phyloP scores from a whole-genome alignment of 2,329 filamentous ascomycete species.

The Monosporascus sp. region DNA sequence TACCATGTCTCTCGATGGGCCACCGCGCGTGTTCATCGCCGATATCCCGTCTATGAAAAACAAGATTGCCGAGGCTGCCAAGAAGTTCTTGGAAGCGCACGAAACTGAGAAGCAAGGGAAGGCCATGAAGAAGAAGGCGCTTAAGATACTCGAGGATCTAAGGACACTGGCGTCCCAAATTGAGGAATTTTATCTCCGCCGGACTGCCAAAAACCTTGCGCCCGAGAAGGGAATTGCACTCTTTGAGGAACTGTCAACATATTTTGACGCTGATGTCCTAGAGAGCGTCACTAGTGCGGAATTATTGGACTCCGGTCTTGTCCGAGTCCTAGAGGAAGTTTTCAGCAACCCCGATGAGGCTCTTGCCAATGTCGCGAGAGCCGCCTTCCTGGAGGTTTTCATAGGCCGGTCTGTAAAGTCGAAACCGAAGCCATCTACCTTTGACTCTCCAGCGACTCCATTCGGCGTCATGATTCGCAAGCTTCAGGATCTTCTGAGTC shows the following conservation, averaged over 20 bases:
- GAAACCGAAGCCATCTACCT: conserved; percentile 58
- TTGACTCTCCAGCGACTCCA: conserved; percentile 69
- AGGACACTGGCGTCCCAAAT: conserved; percentile 69
- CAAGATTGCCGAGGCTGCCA: conserved; percentile 70
- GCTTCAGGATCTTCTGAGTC: conserved; percentile 89
- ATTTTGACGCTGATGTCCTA: conserved; percentile 83
- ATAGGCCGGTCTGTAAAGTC: conserved; percentile 71
- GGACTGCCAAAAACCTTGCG: conserved; percentile 40
- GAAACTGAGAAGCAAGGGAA: conserved; percentile 70
- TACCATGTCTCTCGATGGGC: conserved; percentile 58
- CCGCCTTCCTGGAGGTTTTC: conserved; percentile 85
- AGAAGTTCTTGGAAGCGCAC: conserved; percentile 77
- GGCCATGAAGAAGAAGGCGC: conserved; percentile 73
- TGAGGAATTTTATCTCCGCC: conserved; percentile 61
- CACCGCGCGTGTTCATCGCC: conserved; percentile 42
- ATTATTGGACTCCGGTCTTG: conserved; percentile 83
- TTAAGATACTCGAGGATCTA: conserved; percentile 68
- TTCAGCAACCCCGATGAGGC: conserved; percentile 68
- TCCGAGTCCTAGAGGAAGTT: conserved; percentile 75
- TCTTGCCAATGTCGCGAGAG: conserved; percentile 63
- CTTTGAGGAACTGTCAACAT: conserved; percentile 71
- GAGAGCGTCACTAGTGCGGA: conserved; percentile 96
- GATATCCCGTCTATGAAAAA: conserved; percentile 59
- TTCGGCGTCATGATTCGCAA: conserved; percentile 92
- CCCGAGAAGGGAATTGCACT: conserved; percentile 55